These are phyloP conservation scores for Chernovozyma aurita DNA, from an alignment of 1,139 yeast genomes.

Conservation along the genomic window DNA sequence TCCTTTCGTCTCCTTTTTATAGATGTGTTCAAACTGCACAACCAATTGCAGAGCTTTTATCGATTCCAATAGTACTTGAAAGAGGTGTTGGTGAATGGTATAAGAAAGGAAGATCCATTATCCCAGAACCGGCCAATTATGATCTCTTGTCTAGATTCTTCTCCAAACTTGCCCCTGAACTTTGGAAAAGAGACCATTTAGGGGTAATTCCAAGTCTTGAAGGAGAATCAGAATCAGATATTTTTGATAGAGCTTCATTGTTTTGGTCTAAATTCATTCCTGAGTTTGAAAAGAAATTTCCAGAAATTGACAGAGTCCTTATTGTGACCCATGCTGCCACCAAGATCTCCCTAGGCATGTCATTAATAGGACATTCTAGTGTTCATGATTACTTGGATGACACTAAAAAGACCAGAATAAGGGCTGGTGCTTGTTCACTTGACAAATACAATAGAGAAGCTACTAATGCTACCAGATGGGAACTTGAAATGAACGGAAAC, in stretches of 20 bases:
- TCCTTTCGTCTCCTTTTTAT: slow-evolving; percentile 81
- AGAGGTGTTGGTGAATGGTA: slow-evolving; percentile 75
- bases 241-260: slow-evolving; percentile 48
- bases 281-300: slow-evolving; percentile 46
- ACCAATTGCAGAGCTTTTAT: slow-evolving; percentile 56
- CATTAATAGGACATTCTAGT: slow-evolving; percentile 46
- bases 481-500: slow-evolving; percentile 58
- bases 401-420: slow-evolving; percentile 31
- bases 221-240: slow-evolving; percentile 66
- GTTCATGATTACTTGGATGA: slow-evolving; percentile 54
- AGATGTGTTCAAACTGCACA: slow-evolving; percentile 82
- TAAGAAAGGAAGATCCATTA: slow-evolving; percentile 46
- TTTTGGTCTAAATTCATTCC: slow-evolving; percentile 52
- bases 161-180: slow-evolving; percentile 35
- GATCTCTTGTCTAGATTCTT: slow-evolving; percentile 48
- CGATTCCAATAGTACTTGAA: slow-evolving; percentile 58
- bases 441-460: slow-evolving; percentile 30
- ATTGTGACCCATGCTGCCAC: slow-evolving; percentile 83
- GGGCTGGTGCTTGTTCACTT: slow-evolving; percentile 44
- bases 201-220: slow-evolving; percentile 47
- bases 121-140: slow-evolving; percentile 58
- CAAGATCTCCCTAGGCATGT: slow-evolving; percentile 72
- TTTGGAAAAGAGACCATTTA: slow-evolving; percentile 42
- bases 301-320: slow-evolving; percentile 52
- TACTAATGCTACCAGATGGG: slow-evolving; percentile 38